phyloP scores from a whole-genome alignment of 352 stramenopile genomes.

The Phytophthora boehmeriae region DNA sequence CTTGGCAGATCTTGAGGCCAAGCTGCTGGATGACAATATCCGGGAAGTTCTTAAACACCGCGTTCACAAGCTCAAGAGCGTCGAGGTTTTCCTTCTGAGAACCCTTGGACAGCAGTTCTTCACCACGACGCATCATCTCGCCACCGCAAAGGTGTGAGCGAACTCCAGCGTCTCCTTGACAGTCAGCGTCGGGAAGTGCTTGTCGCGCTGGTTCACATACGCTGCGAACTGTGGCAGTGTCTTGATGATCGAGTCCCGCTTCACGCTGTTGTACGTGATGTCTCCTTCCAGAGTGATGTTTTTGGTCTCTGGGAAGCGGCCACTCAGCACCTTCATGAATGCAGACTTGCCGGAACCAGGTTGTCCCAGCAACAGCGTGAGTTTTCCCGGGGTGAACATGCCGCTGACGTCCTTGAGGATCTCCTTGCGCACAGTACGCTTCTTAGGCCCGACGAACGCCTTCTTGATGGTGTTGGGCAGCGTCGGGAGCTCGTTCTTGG shows the following conservation, averaged over 20 bases:
- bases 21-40: conserved; percentile 39
- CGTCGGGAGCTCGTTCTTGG: neutral
- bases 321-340: conserved; percentile 35
- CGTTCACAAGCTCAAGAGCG: conserved; percentile 7
- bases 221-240: conserved; percentile 31
- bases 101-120: conserved; percentile 22
- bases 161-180: conserved; percentile 45
- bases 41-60: conserved; percentile 24
- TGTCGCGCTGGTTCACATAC: conserved; percentile 43
- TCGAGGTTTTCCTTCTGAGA: conserved; percentile 28
- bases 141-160: conserved; percentile 21
- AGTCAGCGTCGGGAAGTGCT: conserved; percentile 35
- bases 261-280: conserved; percentile 29
- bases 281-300: conserved; percentile 29
- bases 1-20: conserved; percentile 17
- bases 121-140: conserved; percentile 4
- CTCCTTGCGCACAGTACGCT: conserved; percentile 1
- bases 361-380: conserved; percentile 29
- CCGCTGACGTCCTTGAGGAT: conserved; percentile 1
- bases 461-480: conserved; percentile 5
- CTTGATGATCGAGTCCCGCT: conserved; percentile 14
- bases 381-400: neutral
- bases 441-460: neutral
- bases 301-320: conserved; percentile 21
- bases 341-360: conserved; percentile 34